These are phyloP conservation scores for Sutorius australiensis DNA, from an alignment of 768 basidiomycete species.

Conservation along the genomic window DNA sequence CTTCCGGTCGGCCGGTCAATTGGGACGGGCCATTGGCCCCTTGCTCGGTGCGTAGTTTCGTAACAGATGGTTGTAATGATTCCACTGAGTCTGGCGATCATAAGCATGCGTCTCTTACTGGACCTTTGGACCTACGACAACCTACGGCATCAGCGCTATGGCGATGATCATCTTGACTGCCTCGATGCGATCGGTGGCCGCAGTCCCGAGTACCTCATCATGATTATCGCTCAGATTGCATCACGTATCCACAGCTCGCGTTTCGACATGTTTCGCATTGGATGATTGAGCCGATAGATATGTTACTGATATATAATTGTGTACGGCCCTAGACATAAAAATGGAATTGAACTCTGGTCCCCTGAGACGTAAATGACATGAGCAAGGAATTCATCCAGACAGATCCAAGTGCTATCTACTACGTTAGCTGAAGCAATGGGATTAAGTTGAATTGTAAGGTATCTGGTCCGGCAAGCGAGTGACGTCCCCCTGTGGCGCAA, in stretches of 20 bases:
- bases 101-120: slow-evolving; percentile 84
- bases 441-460: slow-evolving; percentile 27
- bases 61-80: neutral
- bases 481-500: slow-evolving; percentile 6
- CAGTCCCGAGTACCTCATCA: slow-evolving; percentile 1
- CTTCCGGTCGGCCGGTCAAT: slow-evolving; percentile 91
- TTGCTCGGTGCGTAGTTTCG: slow-evolving; percentile 60
- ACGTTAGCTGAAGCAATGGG: slow-evolving; percentile 33
- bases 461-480: slow-evolving; percentile 14
- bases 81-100: slow-evolving; percentile 10
- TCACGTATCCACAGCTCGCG: neutral
- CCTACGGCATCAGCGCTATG: slow-evolving; percentile 62
- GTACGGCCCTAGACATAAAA: slow-evolving; percentile 1
- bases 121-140: slow-evolving; percentile 79
- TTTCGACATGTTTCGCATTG: slow-evolving; percentile 3
- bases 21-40: slow-evolving; percentile 91
- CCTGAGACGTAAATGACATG: slow-evolving; percentile 10
- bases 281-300: neutral
- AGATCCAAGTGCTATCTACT: slow-evolving; percentile 19
- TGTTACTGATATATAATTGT: neutral
- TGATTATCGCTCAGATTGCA: slow-evolving; percentile 7
- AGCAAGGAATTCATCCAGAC: slow-evolving; percentile 9
- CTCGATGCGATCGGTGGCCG: slow-evolving; percentile 51
- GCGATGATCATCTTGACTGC: slow-evolving; percentile 60
- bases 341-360: neutral